Evolutionary conservation across 192 early-diverging fungal species (phyloP), one percentile per base, ranked within the genome.

Genomic region (Umbelopsis sp.): DNA sequence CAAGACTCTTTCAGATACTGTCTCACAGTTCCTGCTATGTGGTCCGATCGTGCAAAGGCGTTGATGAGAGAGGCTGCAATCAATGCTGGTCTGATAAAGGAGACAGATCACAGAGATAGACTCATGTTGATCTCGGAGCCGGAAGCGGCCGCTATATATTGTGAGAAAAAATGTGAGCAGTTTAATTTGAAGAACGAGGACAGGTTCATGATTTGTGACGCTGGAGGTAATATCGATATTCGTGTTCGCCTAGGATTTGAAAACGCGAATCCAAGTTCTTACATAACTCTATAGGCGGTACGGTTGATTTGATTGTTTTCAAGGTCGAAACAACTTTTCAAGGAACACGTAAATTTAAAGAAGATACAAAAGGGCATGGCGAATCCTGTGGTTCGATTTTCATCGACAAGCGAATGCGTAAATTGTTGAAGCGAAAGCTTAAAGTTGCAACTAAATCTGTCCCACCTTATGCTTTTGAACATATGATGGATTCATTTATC

Each of bases 161-260:
- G 84, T 68, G 81, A 82, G 46, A 80, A 81, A 27, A 81, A 80
- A 16, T 83, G 84, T 46, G 81, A 85, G 16, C 73, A 81, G n/a
- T 85, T 85, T 55, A 76, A 79, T 46, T 71, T 85, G 66, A 74
- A 71, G 46, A 73, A 82, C 67, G 80, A 80, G 12, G 84, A 85
- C 25, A 80, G 78, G 46, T 85, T 85, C 64, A 83, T 85, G 79
- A 81, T 85, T 49, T 85, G 81, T 49, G 84, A 85, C 49, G 84
- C 84, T 11, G 84, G 84, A 18, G 82, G 82, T 81, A 75, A 66
- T 30, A 30, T 23, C 18, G 25, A 50, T 6, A 11, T 10, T 30
- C 27, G 4, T n/a, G 11, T 22, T 44, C 46, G n/a, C 35, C 11
- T 44, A 5, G 30, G 0, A 27, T 46, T 0, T 0, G 47, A 9